These are phyloP conservation scores for Sorghum bicolor DNA, from an alignment of 176 grass and related monocot genomes.

Conservation along the genomic window DNA sequence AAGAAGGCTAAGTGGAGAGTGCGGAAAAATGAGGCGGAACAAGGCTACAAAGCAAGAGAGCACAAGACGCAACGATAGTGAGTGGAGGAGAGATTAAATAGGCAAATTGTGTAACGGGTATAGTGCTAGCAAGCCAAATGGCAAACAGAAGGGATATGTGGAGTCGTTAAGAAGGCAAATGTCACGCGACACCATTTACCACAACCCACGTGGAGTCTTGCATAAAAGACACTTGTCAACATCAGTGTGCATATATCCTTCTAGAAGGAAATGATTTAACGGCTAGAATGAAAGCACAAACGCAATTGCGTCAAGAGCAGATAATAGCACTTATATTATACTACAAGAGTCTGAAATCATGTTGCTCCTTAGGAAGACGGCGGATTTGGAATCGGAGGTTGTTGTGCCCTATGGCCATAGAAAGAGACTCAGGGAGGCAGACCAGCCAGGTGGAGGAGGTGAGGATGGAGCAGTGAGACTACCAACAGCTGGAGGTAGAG, in stretches of 20 bases:
- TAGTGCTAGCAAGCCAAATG: background rate
- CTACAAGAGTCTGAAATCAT: background rate
- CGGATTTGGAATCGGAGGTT: rapidly evolving
- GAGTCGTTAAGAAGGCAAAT: background rate
- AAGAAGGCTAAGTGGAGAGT: background rate
- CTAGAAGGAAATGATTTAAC: background rate
- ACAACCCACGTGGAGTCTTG: background rate
- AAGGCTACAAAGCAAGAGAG: background rate
- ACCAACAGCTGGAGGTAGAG: rapidly evolving
- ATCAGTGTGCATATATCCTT: background rate
- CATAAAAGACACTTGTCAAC: background rate
- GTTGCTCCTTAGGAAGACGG: background rate
- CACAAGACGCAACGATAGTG: too few relatives aligned
- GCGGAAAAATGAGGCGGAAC: background rate
- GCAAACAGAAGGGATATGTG: rapidly evolving
- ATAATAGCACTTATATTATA: background rate
- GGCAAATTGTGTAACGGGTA: background rate
- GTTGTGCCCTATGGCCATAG: background rate
- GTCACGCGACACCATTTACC: background rate
- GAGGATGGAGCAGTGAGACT: background rate
- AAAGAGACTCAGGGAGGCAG: background rate
- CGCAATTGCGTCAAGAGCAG: background rate
- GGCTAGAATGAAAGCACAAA: background rate
- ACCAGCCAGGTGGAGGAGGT: background rate
- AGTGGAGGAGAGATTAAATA: background rate